Base-by-base conservation (phyloP, 169 alveolate genomes). In the Theileria equi region DNA sequence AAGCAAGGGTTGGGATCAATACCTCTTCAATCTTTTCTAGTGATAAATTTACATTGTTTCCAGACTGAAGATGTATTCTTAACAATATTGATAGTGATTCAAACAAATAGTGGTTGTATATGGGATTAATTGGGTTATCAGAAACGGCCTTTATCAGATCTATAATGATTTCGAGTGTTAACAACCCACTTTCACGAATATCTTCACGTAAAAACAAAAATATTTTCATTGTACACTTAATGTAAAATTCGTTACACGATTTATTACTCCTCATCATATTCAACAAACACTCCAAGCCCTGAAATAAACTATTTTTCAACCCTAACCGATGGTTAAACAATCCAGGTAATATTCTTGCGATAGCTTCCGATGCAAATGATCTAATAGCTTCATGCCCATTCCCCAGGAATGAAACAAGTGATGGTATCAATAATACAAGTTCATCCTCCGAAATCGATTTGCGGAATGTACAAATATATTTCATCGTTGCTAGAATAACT, bases 71-170 rank as follows among this genome's bases (percentile, higher is more conserved):
- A 16, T 81, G 76, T 10, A 81, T 74, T 28, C 76, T 43, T 26
- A 77, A 44, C 34, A 81, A 34, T 0, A 81, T 17, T 3, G 90
- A 72, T 19, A 86, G 72, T 10, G 83, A 71, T 74, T 90, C 94
- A 72, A 88, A 90, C 2, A 90, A 55, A 58, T 81, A 88, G 74
- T 90, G 94, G 65, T 90, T 90, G 69, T 82, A 90, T 0, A 85
- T 47, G 0, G 94, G 94, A 63, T 90, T 90, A 19, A 84, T 89
- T 0, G 94, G 89, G 59, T 88, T 89, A 52, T 88, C 88, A 0
- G 83, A 67, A n/a, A 84, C 88, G 32, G 23, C n/a, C 70, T 86
- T 86, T 0, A 86, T 86, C 43, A 65, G 58, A 40, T 49, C 63
- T 17, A 77, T 67, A 16, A 77, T 38, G 26, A 77, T 59, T 16